These are phyloP conservation scores for Anthoceros angustus DNA, from an alignment of 225 moss, liverwort and hornwort species.

Conservation along the genomic window DNA sequence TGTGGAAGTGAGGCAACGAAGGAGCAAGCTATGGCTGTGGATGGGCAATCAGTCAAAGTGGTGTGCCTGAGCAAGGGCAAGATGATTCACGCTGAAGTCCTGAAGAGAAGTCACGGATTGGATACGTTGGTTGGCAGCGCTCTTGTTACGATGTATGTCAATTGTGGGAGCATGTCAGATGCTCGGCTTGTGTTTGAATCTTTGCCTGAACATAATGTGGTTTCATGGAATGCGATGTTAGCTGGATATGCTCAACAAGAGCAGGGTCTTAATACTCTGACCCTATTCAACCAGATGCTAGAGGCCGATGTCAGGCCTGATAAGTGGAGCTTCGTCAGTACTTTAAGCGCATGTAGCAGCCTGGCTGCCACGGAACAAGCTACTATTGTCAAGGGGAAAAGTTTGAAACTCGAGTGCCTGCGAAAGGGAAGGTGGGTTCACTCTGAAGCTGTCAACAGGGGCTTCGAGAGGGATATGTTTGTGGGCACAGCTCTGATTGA, in stretches of 20 bases:
- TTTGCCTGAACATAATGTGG: not conserved
- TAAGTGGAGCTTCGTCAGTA: not conserved
- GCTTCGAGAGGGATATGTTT: constrained; percentile 12
- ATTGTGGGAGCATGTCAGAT: not conserved
- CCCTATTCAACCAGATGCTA: not conserved
- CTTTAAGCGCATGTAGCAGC: no score
- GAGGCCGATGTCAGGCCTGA: not conserved
- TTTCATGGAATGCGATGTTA: not conserved
- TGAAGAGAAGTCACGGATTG: not conserved
- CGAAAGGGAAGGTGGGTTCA: constrained; percentile 33
- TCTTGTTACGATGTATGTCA: not conserved
- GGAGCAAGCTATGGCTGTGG: not conserved
- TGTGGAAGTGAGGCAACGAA: not conserved
- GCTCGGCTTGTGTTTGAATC: not conserved
- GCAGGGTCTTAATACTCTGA: not conserved
- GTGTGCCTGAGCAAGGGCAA: not conserved
- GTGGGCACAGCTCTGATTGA: no score
- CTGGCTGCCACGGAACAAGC: not conserved
- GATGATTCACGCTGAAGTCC: not conserved
- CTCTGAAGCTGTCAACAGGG: constrained; percentile 16
- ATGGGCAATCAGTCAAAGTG: not conserved
- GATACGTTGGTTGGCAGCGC: not conserved
- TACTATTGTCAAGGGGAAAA: constrained; percentile 28
- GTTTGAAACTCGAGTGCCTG: constrained; percentile 11
- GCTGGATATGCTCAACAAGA: not conserved